Percentiles rank a stretch among this genome's conserved stretches.
phyloP scores from a whole-genome alignment of 139 green algal genomes.

The Chlorella ohadii region DNA sequence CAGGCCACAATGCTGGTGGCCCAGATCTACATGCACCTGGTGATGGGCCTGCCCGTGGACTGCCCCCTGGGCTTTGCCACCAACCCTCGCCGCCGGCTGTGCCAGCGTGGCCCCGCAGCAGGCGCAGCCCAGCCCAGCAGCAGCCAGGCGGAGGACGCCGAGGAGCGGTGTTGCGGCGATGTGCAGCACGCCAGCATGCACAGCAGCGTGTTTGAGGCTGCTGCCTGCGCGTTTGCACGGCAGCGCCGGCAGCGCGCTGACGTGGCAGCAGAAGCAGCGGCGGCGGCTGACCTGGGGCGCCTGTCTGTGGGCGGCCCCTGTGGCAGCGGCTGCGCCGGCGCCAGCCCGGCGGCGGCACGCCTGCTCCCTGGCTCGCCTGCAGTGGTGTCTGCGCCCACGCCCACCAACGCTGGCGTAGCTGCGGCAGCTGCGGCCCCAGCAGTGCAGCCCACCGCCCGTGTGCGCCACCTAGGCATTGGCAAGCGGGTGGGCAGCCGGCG shows the following conservation, averaged over 20 bases:
- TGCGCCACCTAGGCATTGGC: slow-evolving; percentile 16
- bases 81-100: neutral
- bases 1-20: slow-evolving; percentile 32
- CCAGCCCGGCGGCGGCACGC: neutral
- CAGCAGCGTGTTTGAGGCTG: slow-evolving; percentile 11
- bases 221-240: neutral
- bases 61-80: slow-evolving; percentile 7
- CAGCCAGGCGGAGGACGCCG: neutral
- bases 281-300: neutral
- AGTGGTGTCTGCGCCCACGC: neutral
- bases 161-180: neutral
- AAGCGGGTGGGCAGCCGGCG: slow-evolving; percentile 24
- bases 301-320: neutral
- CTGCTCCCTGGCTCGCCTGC: neutral
- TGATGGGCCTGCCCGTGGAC: slow-evolving; percentile 20
- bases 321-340: too few species aligned
- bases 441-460: neutral
- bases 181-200: neutral
- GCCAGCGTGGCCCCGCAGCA: neutral
- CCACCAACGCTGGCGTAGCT: neutral
- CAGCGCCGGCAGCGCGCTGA: neutral
- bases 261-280: neutral
- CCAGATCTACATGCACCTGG: slow-evolving; percentile 26
- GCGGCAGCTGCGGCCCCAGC: neutral
- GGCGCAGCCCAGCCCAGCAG: neutral